phyloP scores from a whole-genome alignment of 2,329 filamentous ascomycete species.

The Zelopaecilomyces penicillatus region DNA sequence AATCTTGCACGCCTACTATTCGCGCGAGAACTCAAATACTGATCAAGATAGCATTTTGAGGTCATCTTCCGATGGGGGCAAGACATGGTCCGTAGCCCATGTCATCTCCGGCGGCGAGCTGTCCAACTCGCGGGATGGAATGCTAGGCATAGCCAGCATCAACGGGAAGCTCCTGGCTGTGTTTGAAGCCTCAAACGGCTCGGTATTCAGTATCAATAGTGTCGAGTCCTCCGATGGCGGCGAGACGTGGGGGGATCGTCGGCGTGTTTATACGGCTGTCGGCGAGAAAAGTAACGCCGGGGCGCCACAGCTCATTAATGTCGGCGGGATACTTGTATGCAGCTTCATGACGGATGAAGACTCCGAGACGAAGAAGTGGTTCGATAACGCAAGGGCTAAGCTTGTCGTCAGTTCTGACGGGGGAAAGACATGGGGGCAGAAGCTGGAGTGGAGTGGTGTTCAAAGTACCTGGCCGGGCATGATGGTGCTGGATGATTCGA shows the following conservation, averaged over 20 bases:
- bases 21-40: constrained; percentile 25
- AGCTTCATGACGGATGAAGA: constrained; percentile 40
- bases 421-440: too few relatives aligned
- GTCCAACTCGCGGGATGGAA: constrained; percentile 31
- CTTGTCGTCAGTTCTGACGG: too few relatives aligned
- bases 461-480: too few relatives aligned
- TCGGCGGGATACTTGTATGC: constrained; percentile 31
- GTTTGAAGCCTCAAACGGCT: constrained; percentile 31
- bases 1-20: constrained; percentile 35
- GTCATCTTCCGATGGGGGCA: constrained; percentile 30
- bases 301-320: constrained; percentile 34
- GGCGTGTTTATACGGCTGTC: constrained; percentile 27
- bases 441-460: too few relatives aligned
- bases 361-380: not conserved
- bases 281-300: constrained; percentile 12
- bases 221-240: constrained; percentile 34
- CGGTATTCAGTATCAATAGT: constrained; percentile 26
- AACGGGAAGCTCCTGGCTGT: constrained; percentile 28
- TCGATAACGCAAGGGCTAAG: too few relatives aligned
- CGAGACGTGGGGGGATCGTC: constrained; percentile 28
- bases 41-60: constrained; percentile 36
- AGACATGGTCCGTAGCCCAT: constrained; percentile 25
- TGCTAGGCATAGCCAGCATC: constrained; percentile 33
- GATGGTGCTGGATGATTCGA: too few relatives aligned
- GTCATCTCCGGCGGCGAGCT: constrained; percentile 26